Conservation (phyloP, 306 rosid genomes). For the Dryas alaskensis region DNA sequence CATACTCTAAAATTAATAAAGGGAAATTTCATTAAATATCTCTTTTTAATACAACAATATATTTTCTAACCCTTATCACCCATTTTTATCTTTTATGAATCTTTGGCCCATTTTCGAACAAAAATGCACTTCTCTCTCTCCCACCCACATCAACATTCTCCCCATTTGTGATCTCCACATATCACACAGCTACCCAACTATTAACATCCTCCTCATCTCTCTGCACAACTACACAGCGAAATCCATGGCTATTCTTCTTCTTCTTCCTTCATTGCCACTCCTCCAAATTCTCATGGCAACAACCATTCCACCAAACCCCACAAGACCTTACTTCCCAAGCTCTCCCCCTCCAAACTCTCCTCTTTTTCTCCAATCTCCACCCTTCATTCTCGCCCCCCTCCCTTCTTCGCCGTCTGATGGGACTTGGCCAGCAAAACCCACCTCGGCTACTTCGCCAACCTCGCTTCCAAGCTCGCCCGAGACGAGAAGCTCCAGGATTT, state of each 20-base stretch:
- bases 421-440: conserved; percentile 34
- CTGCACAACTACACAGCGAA: too few relatives aligned
- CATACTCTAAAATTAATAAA: too few relatives aligned
- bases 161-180: too few relatives aligned
- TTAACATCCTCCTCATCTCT: too few relatives aligned
- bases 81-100: too few relatives aligned
- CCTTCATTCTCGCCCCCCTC: conserved; percentile 39
- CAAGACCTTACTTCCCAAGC: conserved; percentile 37
- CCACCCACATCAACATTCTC: too few relatives aligned
- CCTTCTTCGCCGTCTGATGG: conserved; percentile 27
- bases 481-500: conserved; percentile 47
- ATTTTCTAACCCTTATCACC: too few relatives aligned
- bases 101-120: too few relatives aligned
- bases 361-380: conserved; percentile 25
- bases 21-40: too few relatives aligned
- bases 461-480: conserved; percentile 57
- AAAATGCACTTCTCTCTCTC: too few relatives aligned
- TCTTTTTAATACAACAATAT: too few relatives aligned
- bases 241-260: conserved; percentile 53
- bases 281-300: conserved; percentile 32
- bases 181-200: too few relatives aligned
- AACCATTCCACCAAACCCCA: conserved; percentile 36
- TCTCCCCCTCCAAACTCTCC: conserved; percentile 28
- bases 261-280: conserved; percentile 46
- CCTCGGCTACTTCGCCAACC: conserved; percentile 36